A percentile compares a stretch with the other conserved stretches of the same genome.
These are phyloP conservation scores for Dothidotthia symphoricarpi DNA, from an alignment of 2,329 filamentous ascomycete genomes.

Conservation along the genomic window DNA sequence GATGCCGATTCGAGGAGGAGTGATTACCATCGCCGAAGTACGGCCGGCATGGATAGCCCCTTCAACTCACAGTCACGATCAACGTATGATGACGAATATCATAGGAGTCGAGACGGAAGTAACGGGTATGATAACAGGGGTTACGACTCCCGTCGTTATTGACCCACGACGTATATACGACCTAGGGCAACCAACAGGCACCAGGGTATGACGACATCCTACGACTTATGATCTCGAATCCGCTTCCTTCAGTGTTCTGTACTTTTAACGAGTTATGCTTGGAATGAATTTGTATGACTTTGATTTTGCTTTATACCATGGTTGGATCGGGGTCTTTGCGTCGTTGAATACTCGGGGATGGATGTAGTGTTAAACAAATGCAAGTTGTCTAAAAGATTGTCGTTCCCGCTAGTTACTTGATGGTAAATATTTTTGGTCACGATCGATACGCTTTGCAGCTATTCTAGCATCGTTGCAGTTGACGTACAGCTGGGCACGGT, in stretches of 20 bases:
- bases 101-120: conserved; percentile 22
- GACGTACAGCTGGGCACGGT: too few relatives aligned
- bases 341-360: too few relatives aligned
- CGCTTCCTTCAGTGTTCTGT: conserved; percentile 1
- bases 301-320: conserved; percentile 3
- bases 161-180: conserved; percentile 2
- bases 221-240: neutral
- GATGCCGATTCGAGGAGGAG: conserved; percentile 32
- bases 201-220: conserved; percentile 6
- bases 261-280: neutral
- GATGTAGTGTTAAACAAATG: too few relatives aligned
- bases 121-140: conserved; percentile 31
- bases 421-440: too few relatives aligned
- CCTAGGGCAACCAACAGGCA: neutral
- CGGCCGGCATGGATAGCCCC: conserved; percentile 24
- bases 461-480: too few relatives aligned
- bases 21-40: conserved; percentile 28
- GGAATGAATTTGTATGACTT: neutral
- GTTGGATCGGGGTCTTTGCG: neutral
- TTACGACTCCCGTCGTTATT: conserved; percentile 34
- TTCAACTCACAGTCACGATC: conserved; percentile 32
- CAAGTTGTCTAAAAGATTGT: too few relatives aligned
- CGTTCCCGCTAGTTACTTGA: too few relatives aligned
- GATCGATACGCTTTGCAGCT: too few relatives aligned
- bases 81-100: conserved; percentile 35